Percentiles rank a stretch among this genome's conserved stretches.
phyloP scores from a whole-genome alignment of 2,329 filamentous ascomycete species.

The Xylaria sp. region DNA sequence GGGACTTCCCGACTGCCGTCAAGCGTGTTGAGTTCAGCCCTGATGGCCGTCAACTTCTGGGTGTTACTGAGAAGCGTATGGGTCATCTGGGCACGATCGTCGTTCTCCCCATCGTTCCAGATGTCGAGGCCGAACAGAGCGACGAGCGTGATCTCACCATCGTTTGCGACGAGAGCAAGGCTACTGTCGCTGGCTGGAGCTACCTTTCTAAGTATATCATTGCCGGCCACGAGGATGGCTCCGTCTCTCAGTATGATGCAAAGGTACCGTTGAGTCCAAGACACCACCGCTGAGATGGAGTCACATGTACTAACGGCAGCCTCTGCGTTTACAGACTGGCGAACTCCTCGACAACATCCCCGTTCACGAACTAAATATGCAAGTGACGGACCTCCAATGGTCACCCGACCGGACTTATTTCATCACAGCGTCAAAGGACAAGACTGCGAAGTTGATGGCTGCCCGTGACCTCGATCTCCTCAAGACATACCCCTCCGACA shows the following conservation, averaged over 20 bases:
- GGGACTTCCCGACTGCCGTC: slow-evolving; percentile 96
- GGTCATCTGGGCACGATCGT: slow-evolving; percentile 94
- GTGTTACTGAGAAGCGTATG: slow-evolving; percentile 98
- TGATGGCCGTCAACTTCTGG: slow-evolving; percentile 87
- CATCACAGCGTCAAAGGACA: slow-evolving; percentile 98
- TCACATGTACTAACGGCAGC: slow-evolving; percentile 16
- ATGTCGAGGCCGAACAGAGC: slow-evolving; percentile 81
- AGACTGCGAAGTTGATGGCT: slow-evolving; percentile 85
- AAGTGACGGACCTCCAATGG: slow-evolving; percentile 95
- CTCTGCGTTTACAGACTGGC: slow-evolving; percentile 63
- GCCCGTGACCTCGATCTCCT: slow-evolving; percentile 86
- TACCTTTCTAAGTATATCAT: slow-evolving; percentile 96
- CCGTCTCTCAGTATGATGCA: slow-evolving; percentile 86
- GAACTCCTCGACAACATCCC: slow-evolving; percentile 81
- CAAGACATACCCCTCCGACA: slow-evolving; percentile 92
- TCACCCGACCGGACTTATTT: slow-evolving; percentile 93
- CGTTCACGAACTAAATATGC: slow-evolving; percentile 81
- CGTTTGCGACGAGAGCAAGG: slow-evolving; percentile 94
- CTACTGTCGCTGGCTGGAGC: slow-evolving; percentile 96
- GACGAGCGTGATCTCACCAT: slow-evolving; percentile 86
- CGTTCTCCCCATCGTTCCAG: slow-evolving; percentile 86
- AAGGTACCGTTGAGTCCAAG: slow-evolving; percentile 63
- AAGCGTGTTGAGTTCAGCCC: slow-evolving; percentile 98
- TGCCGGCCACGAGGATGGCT: slow-evolving; percentile 95
- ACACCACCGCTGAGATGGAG: too few relatives aligned